Conservation (phyloP, 768 basidiomycete species). For the Psilocybe azurescens region DNA sequence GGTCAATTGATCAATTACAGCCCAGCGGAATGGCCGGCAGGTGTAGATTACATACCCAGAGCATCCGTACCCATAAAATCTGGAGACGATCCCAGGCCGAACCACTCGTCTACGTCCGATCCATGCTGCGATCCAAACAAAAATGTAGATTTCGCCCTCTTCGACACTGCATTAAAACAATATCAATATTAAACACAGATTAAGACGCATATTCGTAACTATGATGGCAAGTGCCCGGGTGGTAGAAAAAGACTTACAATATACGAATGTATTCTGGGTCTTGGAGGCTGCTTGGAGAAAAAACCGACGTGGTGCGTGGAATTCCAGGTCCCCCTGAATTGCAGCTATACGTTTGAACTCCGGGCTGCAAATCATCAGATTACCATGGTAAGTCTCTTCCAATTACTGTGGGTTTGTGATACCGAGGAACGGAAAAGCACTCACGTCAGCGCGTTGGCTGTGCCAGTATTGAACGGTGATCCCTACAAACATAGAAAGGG, state of each 20-base stretch:
- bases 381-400: not conserved
- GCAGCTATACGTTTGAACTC: constrained; percentile 46
- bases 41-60: constrained; percentile 9
- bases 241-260: not conserved
- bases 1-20: not conserved
- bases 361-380: constrained; percentile 27
- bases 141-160: constrained; percentile 1
- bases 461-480: constrained; percentile 29
- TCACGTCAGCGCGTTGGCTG: constrained; percentile 24
- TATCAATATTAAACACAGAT: too few species aligned
- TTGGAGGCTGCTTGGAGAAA: constrained; percentile 29
- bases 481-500: constrained; percentile 15
- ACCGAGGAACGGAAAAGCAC: not conserved
- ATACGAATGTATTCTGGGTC: constrained; percentile 3
- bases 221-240: too few species aligned
- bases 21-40: too few species aligned
- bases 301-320: constrained; percentile 40
- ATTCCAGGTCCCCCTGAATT: constrained; percentile 40
- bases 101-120: constrained; percentile 13
- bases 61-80: constrained; percentile 19
- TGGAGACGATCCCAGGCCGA: constrained; percentile 1
- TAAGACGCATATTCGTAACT: too few species aligned
- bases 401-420: not conserved
- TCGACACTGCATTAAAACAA: not conserved
- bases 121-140: constrained; percentile 8